Evolutionary conservation across 352 stramenopile species (phyloP), one percentile per base, ranked within the genome.

Genomic region (Plasmopara halstedii): DNA sequence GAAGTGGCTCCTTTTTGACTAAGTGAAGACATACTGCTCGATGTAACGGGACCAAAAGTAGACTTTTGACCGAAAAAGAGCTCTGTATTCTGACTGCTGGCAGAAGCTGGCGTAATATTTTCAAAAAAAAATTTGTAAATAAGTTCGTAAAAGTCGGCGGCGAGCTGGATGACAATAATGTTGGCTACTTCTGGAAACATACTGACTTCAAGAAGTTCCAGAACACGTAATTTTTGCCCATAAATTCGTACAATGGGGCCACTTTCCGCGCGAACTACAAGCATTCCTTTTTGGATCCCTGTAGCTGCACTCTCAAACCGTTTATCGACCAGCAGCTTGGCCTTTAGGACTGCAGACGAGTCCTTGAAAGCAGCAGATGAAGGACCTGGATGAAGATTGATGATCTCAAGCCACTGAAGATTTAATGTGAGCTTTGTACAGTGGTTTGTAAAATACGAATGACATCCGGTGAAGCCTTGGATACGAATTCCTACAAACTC

Each of bases 41-140:
- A 22, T 34, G 32, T 21, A 33, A 5, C 44, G 9, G 44, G 35
- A 21, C 22, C 37, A 17, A 35, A 42, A n/a, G 32, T 48, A 10
- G 46, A 50, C 40, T 80, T 82, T 10, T 71, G 68, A 2, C 77
- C 77, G 32, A 87, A 86, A 19, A 88, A 40, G 0, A 81, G 64
- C 42, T 88, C 74, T 0, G 67, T 75, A 19, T 68, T 68, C 11
- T 71, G 53, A 6, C 25, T 29, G 3, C 25, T 29, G 25, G 25
- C 25, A 4, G 52, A 14, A 4, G 25, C 36, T 22, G 50, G 31
- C 18, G 57, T 46, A 14, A 73, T 60, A 2, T 75, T 67, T 35
- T 83, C 73, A 29, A 92, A 92, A 63, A 92, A 88, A 27, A 88
- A 92, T 52, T 88, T 92, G 58, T 83, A 80, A 14, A 92, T 58